Evolutionary conservation across 805 yeast genomes (phyloP).

Genomic region (Tetrapisispora phaffii): DNA sequence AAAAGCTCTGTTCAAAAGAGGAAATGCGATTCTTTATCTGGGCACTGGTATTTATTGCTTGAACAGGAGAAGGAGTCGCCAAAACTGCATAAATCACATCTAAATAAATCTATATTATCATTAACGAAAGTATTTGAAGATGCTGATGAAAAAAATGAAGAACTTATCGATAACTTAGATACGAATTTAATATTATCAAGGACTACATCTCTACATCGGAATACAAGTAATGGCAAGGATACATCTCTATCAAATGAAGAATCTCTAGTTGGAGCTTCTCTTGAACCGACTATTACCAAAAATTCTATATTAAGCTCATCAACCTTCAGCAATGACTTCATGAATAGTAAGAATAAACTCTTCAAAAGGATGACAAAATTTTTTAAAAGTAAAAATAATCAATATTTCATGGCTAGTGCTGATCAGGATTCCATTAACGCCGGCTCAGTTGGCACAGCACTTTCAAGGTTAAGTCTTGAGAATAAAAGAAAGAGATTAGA

Average conservation of each 20-base stretch:
- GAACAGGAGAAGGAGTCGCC: conserved; percentile 36
- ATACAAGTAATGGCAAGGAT: neutral
- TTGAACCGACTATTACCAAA: neutral
- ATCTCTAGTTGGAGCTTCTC: neutral
- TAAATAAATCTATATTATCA: conserved; percentile 30
- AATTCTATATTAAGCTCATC: neutral
- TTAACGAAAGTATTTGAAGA: conserved; percentile 26
- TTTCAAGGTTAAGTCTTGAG: neutral
- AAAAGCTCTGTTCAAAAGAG: conserved; percentile 46
- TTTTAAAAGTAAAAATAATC: conserved; percentile 20
- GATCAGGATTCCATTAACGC: neutral
- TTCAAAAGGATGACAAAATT: conserved; percentile 28
- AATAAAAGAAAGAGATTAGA: neutral
- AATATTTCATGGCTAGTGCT: neutral
- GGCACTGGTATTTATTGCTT: conserved; percentile 59
- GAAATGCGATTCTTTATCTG: conserved; percentile 63
- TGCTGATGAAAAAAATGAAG: neutral
- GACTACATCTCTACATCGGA: neutral
- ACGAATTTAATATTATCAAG: conserved; percentile 2
- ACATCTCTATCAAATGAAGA: neutral
- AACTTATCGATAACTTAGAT: conserved; percentile 3
- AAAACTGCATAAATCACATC: conserved; percentile 19
- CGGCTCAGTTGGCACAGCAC: neutral
- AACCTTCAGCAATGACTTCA: neutral
- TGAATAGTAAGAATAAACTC: conserved; percentile 21